Evolutionary conservation across 495 filamentous ascomycete genomes (phyloP), one percentile per base, ranked within the genome.

Genomic region (Lasiosphaeris hirsuta): DNA sequence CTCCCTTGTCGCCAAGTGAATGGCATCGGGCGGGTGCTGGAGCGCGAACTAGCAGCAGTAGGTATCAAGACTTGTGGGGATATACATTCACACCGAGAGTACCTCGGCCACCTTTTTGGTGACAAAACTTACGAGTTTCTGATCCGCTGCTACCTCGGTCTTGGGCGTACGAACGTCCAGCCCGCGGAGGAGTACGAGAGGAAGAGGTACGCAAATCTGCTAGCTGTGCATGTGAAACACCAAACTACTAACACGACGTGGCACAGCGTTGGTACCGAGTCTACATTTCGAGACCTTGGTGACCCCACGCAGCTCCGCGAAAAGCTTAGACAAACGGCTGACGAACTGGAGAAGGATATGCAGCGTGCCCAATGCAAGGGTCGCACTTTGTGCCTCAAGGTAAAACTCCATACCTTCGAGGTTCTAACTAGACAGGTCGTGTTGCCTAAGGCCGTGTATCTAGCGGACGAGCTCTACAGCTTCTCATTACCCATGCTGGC

Each of bases 401-500:
- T 97, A 47, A 99, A 99, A 68, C 76, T 97, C 10, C 90, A 96
- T 63, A 95, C 90, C 0, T 99, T 92, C 63, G 90, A 97, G 69
- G 92, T 97, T 9, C 75, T 90, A 14, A 94, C 91, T 0, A 76
- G 94, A 37, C 94, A 98, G 67, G 80, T 81, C 10, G 80, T 87
- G 38, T 83, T 87, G 9, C 84, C 89, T 1, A 86, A 86, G 61
- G 85, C 90, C 0, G 79, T 96, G 6, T 79, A 69, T 33, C 71
- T 77, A 1, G 86, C 89, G 0, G 88, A 95, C 41, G 94, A 98
- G 60, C 72, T 97, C 11, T 99, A 93, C 68, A 82, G 80, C 15
- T 90, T 85, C 66, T 72, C 89, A 0, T 58, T 96, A 7, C 95
- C 92, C 0, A 95, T 99, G 81, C 71, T 97, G 11, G 72, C 76